Base-by-base conservation (phyloP, 2,329 filamentous ascomycete species). In the Chalaropsis thielavioides region DNA sequence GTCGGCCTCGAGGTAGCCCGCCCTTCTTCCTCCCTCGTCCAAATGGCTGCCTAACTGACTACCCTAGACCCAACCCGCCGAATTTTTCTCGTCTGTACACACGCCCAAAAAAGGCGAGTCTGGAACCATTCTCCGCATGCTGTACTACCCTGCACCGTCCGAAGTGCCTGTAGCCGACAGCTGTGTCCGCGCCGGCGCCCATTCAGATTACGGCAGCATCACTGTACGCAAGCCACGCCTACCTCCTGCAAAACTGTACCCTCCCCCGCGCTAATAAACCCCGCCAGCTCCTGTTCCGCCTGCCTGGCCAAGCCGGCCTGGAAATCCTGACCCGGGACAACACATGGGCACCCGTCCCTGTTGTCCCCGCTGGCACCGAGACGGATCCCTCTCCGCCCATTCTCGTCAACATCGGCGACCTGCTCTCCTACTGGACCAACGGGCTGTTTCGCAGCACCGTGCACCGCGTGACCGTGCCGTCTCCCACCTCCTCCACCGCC, bases 381-480 rank as follows among this genome's bases (percentile, higher is more conserved):
- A 68, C 73, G 38, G 83, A 85, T 70, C 77, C 77, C 8, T 81
- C 78, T 49, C 86, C 83, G n/a, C 92, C 87, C 0, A 90, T 91
- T 79, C 74, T 96, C 79, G 74, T 97, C 85, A 76, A 94, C 78
- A 82, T 91, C 75, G 76, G 87, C 75, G 77, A 86, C 73, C 71
- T 88, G 72, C 76, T 87, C 67, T 87, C 84, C 41, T 94, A 95
- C 74, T 97, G 92, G 92, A 97, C 94, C 0, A 87, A 88, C 69
- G 91, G 92, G 0, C 75, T 96, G 59, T 80, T 97, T 68, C 88
- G 90, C 70, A 91, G 87, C 70, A 96, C 92, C 0, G 84, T 96
- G 5, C 94, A 97, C 72, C 80, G 92, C 11, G 94, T 97, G 38
- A 84, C 92, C 0, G 94, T 96, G 69, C 76, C 79, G 0, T 66